phyloP scores from a whole-genome alignment of 345 rosid species.

The Dipteronia sinensis region DNA sequence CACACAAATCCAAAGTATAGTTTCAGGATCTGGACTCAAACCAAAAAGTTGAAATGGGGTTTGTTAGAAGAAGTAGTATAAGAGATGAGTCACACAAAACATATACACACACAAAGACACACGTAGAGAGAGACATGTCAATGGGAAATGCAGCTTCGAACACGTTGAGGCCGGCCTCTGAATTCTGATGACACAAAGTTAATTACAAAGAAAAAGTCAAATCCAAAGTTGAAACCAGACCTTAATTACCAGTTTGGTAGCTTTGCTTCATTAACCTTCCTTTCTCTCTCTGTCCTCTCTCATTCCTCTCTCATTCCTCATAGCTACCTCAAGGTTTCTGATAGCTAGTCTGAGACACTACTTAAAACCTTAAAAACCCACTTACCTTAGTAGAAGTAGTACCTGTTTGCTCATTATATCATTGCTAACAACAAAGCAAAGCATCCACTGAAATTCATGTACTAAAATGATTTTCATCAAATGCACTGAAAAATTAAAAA shows the following conservation, averaged over 20 bases:
- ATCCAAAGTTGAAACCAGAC: conserved; percentile 10
- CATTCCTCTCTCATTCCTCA: neutral
- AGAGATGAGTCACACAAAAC: neutral
- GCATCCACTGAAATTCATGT: conserved; percentile 32
- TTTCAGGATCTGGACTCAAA: conserved; percentile 18
- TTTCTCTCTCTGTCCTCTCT: neutral
- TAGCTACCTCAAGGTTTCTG: neutral
- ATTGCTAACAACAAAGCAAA: conserved; percentile 40
- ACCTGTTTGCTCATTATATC: neutral
- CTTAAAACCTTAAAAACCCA: conserved; percentile 17
- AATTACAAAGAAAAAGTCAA: conserved; percentile 1
- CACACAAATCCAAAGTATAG: conserved; percentile 7
- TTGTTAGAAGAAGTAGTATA: conserved; percentile 12
- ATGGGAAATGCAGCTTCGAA: neutral
- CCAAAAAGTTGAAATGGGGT: conserved; percentile 3
- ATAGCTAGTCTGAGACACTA: conserved; percentile 17
- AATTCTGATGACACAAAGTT: neutral
- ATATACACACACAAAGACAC: neutral
- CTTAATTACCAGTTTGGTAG: neutral
- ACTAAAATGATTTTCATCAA: conserved; percentile 6
- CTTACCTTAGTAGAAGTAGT: neutral
- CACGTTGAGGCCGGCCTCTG: conserved; percentile 1
- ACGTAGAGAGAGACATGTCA: conserved; percentile 3
- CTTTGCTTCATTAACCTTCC: neutral
- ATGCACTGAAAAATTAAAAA: conserved; percentile 16